These are phyloP conservation scores for Citrullus amarus DNA, from an alignment of 306 rosid genomes.

Conservation along the genomic window DNA sequence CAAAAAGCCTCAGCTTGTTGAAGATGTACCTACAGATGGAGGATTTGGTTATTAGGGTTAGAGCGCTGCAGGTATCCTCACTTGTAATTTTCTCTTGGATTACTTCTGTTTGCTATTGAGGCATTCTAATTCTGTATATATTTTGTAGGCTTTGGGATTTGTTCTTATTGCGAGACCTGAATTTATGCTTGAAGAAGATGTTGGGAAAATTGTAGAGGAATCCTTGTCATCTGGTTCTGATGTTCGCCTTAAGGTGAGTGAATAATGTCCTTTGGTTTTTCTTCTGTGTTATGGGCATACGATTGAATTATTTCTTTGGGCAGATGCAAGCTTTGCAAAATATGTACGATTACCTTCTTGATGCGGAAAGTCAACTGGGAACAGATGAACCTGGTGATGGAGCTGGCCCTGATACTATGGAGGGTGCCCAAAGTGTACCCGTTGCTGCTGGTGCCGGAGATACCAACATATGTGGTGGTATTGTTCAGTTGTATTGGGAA, in stretches of 20 bases:
- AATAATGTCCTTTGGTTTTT: slow-evolving; percentile 3
- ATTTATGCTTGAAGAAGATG: slow-evolving; percentile 73
- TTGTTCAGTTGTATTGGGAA: slow-evolving; percentile 91
- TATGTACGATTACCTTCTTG: slow-evolving; percentile 80
- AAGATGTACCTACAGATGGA: slow-evolving; percentile 56
- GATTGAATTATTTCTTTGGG: slow-evolving; percentile 20
- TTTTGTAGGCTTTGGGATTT: slow-evolving; percentile 82
- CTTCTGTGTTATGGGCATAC: slow-evolving; percentile 9
- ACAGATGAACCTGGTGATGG: slow-evolving; percentile 34
- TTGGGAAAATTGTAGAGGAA: slow-evolving; percentile 68
- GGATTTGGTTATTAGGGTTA: slow-evolving; percentile 57
- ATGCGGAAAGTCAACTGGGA: slow-evolving; percentile 88
- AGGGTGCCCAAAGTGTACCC: slow-evolving; percentile 65
- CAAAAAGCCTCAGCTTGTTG: slow-evolving; percentile 51
- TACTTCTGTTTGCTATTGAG: slow-evolving; percentile 11
- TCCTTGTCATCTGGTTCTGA: slow-evolving; percentile 51
- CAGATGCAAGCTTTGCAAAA: slow-evolving; percentile 98
- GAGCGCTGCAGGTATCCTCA: slow-evolving; percentile 71
- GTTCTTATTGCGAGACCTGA: slow-evolving; percentile 91
- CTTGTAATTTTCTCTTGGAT: slow-evolving; percentile 4
- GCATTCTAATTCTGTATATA: slow-evolving; percentile 21
- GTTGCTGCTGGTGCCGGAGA: slow-evolving; percentile 99
- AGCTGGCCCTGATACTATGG: slow-evolving; percentile 30
- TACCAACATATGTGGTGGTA: slow-evolving; percentile 97
- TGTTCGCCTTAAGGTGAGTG: slow-evolving; percentile 65